Evolutionary conservation across 345 rosid genomes (phyloP), one percentile per base, ranked within the genome.

Genomic region (Dimocarpus longan): DNA sequence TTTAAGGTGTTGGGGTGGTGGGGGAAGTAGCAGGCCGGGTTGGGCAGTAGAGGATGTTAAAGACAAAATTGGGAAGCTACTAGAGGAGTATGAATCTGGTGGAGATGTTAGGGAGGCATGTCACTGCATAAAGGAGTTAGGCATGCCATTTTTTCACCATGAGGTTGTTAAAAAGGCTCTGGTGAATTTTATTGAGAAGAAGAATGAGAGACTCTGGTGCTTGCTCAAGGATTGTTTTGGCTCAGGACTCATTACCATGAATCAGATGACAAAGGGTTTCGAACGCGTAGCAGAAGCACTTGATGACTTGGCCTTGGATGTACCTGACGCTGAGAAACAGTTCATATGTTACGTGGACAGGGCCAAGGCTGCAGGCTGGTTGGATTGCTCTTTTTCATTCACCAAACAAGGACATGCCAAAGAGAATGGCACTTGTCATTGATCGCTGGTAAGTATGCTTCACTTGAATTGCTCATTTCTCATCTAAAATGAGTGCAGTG

Each of bases 141-240:
- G 91, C 63, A 92, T 94, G 97, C 91, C 98, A 18, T 92, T 94
- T 78, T 94, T 94, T 68, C 95, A 92, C 83, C 96, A 94, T 24
- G 97, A 94, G 73, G 90, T 92, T 37, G 95, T 92, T 73, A 92
- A 94, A 86, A 92, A 94, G 81, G 85, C 91, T 16, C 62, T 91
- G 70, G 89, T 92, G 78, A 80, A 66, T 12, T 83, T 84, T 39
- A 89, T 94, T 16, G 95, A 94, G 88, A 88, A 89, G 82, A 88
- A 87, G 73, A 91, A 84, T 32, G 90, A 85, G 37, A 76, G 91
- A 21, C 52, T 92, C 19, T 91, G 95, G 93, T 78, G 82, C 32
- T 74, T 92, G 52, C 90, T 94, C 0, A 80, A 77, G 62, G 81
- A 85, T 78, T 90, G 97, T 83, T 92, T 84, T 28, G 79, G 82